Conservation (phyloP, 2,329 filamentous ascomycete species). For the Chalaropsis ovoidea region DNA sequence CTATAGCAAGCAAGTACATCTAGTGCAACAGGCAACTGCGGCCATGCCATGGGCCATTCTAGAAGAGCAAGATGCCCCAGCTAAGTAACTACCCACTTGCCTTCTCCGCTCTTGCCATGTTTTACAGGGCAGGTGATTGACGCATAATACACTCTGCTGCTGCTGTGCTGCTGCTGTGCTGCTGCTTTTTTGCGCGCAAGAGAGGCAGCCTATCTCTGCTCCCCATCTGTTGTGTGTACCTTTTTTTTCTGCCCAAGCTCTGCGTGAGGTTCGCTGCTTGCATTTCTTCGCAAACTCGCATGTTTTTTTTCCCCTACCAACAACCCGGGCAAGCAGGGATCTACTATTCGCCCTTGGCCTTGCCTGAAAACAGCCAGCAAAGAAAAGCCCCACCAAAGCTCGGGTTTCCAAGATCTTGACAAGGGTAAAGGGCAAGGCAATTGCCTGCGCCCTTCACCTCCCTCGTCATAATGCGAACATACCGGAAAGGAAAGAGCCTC, state of each 20-base stretch:
- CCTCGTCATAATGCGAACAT: neutral
- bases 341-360: neutral
- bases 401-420: neutral
- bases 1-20: neutral
- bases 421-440: neutral
- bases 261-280: neutral
- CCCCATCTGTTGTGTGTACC: neutral
- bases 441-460: neutral
- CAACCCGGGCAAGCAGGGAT: neutral
- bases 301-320: neutral
- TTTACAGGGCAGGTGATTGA: neutral
- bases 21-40: neutral
- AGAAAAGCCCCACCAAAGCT: neutral
- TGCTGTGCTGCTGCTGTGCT: too few relatives aligned
- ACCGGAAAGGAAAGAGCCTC: neutral
- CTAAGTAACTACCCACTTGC: neutral
- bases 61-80: neutral
- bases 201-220: neutral
- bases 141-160: neutral
- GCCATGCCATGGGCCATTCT: neutral
- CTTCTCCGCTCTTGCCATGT: neutral
- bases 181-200: neutral
- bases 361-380: constrained; percentile 6
- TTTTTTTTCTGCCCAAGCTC: neutral
- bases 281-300: neutral